These are phyloP conservation scores for Colletotrichum aenigma DNA, from an alignment of 2,329 filamentous ascomycete species.

Conservation along the genomic window DNA sequence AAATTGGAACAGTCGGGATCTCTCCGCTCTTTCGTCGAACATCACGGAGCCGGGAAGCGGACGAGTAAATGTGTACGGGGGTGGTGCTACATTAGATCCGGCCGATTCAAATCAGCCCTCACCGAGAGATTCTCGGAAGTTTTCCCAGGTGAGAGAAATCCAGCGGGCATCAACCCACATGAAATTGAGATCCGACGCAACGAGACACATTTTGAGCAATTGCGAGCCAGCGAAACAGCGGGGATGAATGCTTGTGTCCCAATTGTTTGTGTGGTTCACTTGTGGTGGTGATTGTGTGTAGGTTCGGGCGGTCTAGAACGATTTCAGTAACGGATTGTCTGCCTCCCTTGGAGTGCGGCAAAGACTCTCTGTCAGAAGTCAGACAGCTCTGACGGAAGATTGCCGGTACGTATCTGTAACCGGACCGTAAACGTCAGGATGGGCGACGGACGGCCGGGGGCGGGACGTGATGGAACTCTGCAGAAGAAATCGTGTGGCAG, in stretches of 20 bases:
- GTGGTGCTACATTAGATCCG: neutral
- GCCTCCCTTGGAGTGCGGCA: neutral
- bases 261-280: neutral
- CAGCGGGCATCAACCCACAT: neutral
- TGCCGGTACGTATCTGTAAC: conserved; percentile 5
- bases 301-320: neutral
- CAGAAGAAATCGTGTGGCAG: neutral
- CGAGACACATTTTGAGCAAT: neutral
- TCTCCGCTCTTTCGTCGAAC: neutral
- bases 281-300: neutral
- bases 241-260: neutral
- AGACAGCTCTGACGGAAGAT: conserved; percentile 6
- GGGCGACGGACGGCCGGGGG: neutral
- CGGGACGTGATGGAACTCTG: neutral
- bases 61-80: neutral
- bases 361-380: neutral
- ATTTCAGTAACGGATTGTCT: conserved; percentile 7
- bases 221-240: neutral
- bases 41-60: neutral
- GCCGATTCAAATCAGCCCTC: neutral
- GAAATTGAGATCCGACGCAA: neutral
- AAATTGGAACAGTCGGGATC: neutral
- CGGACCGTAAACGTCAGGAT: neutral
- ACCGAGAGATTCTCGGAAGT: neutral
- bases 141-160: neutral